Base-by-base conservation (phyloP, 176 grass and related monocot genomes). In the Aegilops sharonensis region DNA sequence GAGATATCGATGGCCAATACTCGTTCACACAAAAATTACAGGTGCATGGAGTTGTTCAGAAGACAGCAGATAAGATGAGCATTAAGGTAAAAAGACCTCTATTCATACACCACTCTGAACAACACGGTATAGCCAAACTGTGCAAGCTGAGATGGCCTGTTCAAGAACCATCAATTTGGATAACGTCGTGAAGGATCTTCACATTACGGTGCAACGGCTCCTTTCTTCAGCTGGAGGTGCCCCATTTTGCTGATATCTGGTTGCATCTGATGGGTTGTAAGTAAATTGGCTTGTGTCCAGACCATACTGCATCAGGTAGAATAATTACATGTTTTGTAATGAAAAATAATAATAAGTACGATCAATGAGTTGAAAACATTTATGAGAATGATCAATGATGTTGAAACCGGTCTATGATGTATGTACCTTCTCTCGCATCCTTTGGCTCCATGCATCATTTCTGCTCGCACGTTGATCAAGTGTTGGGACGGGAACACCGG, bases 381-480 rank as follows among this genome's bases (percentile, higher is more conserved):
- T 76, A 39, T 11, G 18, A 76, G 21, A 79, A 73, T 77, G 24
- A 81, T 31, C 18, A 74, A 69, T n/a, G 39, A n/a, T 60, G 9
- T 66, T 42, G 59, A 61, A 87, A 81, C 62, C 15, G 4, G 30
- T 78, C 48, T 64, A 45, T 40, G 42, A 75, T 75, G 37, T 18
- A 42, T 39, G 21, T 95, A 98, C 96, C 93, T 98, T 98, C 79
- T 98, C 96, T 47, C 96, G 91, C 93, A 98, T 98, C 81, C 93
- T 89, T 81, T 98, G 96, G 88, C 96, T 95, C 96, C 96, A 98
- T 0, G 92, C 93, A 89, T 94, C 96, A 20, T 86, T 89, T 81
- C 92, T 88, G 82, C 84, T 91, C 32, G 93, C 74, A 15, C 90
- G 93, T 74, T 95, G 91, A 79, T 98, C 96, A 80, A 98, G 88